Evolutionary conservation across 208 protist species (phyloP).

Genomic region (Crithidia brevicula): DNA sequence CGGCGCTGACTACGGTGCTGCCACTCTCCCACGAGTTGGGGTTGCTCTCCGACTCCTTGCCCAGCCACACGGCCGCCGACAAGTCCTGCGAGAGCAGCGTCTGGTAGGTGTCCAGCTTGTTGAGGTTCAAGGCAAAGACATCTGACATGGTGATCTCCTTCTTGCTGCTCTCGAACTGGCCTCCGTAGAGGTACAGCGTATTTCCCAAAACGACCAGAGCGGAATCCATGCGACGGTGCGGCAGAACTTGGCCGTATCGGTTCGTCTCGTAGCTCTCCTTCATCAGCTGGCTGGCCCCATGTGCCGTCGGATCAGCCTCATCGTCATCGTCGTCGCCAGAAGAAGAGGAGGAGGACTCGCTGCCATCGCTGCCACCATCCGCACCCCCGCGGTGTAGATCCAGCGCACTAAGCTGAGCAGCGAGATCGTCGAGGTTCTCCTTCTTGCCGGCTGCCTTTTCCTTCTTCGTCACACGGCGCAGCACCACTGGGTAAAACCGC

Average conservation of each 20-base stretch:
- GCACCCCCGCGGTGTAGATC: slow-evolving; percentile 38
- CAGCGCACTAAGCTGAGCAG: slow-evolving; percentile 68
- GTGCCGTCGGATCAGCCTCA: background rate
- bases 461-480: slow-evolving; percentile 43
- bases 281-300: slow-evolving; percentile 34
- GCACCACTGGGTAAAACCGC: slow-evolving; percentile 87
- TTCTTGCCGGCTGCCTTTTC: background rate
- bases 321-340: slow-evolving; percentile 43
- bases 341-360: slow-evolving; percentile 22
- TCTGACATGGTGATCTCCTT: slow-evolving; percentile 92
- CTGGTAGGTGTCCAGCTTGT: slow-evolving; percentile 80
- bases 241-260: slow-evolving; percentile 64
- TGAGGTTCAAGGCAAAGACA: slow-evolving; percentile 87
- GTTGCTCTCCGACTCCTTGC: slow-evolving; percentile 82
- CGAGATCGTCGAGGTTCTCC: slow-evolving; percentile 46
- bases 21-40: slow-evolving; percentile 87
- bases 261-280: slow-evolving; percentile 81
- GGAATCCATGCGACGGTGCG: slow-evolving; percentile 88
- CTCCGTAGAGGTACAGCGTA: slow-evolving; percentile 87
- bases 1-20: slow-evolving; percentile 83
- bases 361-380: slow-evolving; percentile 31
- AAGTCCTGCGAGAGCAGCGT: slow-evolving; percentile 86
- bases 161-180: slow-evolving; percentile 87
- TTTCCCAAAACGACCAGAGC: slow-evolving; percentile 66
- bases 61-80: slow-evolving; percentile 78